Base-by-base conservation (phyloP, 768 basidiomycete species). In the Lyophyllum semitale region DNA sequence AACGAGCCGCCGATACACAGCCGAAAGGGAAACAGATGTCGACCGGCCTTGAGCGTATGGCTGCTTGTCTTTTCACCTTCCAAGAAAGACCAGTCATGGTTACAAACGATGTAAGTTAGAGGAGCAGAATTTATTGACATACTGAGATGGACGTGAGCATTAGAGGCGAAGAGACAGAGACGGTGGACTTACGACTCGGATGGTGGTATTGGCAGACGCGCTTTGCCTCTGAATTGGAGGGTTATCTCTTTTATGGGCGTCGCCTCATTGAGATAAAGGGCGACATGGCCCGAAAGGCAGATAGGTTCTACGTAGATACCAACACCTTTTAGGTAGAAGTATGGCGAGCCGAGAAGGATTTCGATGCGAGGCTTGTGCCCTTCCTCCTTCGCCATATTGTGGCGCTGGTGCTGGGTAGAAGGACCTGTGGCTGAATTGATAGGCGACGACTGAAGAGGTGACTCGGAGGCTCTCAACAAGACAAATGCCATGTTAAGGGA, bases 31-130 rank as follows among this genome's bases (percentile, higher is more conserved):
- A 98, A 98, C 23, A 85, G 73, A 67, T 98, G 96, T 32, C 85
- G 86, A 13, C 96, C 96, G n/a, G 95, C 93, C 73, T 98, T 97
- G 68, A 98, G 86, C 0, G 95, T 98, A 64, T 92, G 93, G 11
- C 81, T 77, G 64, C 89, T 87, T 38, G 78, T 80, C 70, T 85
- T 89, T 63, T 87, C 84, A 53, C 91, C 90, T 63, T 93, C 88
- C 46, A 96, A 85, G 75, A 97, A 95, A 15, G 91, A 90, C 94
- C 93, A 95, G 58, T 94, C 91, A 65, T 95, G 92, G 54, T 81
- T 83, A 70, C 88, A 89, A 41, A 95, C 71, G 40, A 82, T 74
- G 64, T 85, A 88, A 17, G 80, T 83, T 54, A 82, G 68, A 9
- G 75, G 72, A 0, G 81, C 73, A 40, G 71, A 69, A 65, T 73